phyloP scores from a whole-genome alignment of 257 asterid species.

The Fraxinus anomala region DNA sequence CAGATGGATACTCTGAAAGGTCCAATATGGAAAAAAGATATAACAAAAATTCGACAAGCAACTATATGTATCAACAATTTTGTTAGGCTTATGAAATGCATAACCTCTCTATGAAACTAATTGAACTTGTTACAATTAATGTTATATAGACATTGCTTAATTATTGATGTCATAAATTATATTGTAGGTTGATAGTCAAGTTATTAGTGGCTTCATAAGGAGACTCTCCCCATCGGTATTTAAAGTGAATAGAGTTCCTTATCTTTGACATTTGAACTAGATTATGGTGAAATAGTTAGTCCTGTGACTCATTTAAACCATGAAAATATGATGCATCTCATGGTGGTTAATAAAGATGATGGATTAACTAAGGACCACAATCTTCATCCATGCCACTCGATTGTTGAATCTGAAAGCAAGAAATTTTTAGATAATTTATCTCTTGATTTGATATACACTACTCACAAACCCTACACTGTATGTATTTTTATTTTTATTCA shows the following conservation, averaged over 20 bases:
- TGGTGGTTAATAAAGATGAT: slow-evolving; percentile 83
- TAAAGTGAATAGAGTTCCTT: slow-evolving; percentile 69
- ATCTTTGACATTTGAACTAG: slow-evolving; percentile 82
- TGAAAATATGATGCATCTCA: slow-evolving; percentile 81
- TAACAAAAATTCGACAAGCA: background rate
- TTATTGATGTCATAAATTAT: slow-evolving; percentile 8
- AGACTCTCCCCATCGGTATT: slow-evolving; percentile 74
- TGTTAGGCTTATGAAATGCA: background rate
- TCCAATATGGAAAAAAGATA: background rate
- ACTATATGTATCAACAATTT: background rate
- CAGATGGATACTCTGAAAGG: background rate
- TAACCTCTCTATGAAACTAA: background rate
- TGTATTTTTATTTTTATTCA: too few species aligned
- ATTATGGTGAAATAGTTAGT: slow-evolving; percentile 67
- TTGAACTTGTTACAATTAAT: background rate
- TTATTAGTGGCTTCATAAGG: slow-evolving; percentile 89
- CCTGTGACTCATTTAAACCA: slow-evolving; percentile 85
- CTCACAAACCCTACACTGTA: slow-evolving; percentile 12
- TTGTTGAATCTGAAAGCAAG: slow-evolving; percentile 61
- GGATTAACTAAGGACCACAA: slow-evolving; percentile 60
- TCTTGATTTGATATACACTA: slow-evolving; percentile 62
- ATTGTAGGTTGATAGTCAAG: slow-evolving; percentile 77
- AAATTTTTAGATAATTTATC: slow-evolving; percentile 74
- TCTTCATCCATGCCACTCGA: slow-evolving; percentile 41
- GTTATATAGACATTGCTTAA: slow-evolving; percentile 2